Percentiles rank a stretch among this genome's conserved stretches.
Evolutionary conservation across 129 eudicot genomes (phyloP).

Genomic region (Saussurea involucrata): DNA sequence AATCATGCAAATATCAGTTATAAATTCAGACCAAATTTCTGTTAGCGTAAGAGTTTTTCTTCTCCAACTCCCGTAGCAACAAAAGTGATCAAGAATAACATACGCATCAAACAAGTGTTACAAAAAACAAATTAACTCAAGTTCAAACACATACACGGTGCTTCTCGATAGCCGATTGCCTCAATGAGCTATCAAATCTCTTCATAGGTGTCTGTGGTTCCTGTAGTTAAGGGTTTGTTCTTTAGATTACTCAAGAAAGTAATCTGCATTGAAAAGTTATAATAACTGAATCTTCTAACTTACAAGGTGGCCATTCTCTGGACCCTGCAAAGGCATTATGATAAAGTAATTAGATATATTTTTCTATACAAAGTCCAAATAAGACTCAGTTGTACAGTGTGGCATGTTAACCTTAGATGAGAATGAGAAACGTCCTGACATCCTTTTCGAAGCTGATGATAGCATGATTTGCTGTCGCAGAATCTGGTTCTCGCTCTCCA

Average conservation of each 20-base stretch:
- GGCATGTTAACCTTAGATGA: slow-evolving; percentile 38
- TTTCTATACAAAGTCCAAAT: slow-evolving; percentile 1
- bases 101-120: background rate
- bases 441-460: slow-evolving; percentile 30
- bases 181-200: slow-evolving; percentile 47
- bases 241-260: slow-evolving; percentile 4
- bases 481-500: slow-evolving; percentile 55
- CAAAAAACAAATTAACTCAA: slow-evolving; percentile 3
- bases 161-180: slow-evolving; percentile 53
- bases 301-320: slow-evolving; percentile 54
- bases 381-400: background rate
- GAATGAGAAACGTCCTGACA: slow-evolving; percentile 21
- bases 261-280: background rate
- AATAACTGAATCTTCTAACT: slow-evolving; percentile 17
- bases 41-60: background rate
- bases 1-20: background rate
- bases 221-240: slow-evolving; percentile 33
- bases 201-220: slow-evolving; percentile 53
- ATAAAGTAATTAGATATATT: slow-evolving; percentile 16
- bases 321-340: slow-evolving; percentile 37
- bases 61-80: background rate
- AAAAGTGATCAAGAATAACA: background rate
- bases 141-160: slow-evolving; percentile 62
- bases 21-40: background rate
- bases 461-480: slow-evolving; percentile 48